These are phyloP conservation scores for Penicillium mononematosum DNA, from an alignment of 495 filamentous ascomycete species.

Conservation along the genomic window DNA sequence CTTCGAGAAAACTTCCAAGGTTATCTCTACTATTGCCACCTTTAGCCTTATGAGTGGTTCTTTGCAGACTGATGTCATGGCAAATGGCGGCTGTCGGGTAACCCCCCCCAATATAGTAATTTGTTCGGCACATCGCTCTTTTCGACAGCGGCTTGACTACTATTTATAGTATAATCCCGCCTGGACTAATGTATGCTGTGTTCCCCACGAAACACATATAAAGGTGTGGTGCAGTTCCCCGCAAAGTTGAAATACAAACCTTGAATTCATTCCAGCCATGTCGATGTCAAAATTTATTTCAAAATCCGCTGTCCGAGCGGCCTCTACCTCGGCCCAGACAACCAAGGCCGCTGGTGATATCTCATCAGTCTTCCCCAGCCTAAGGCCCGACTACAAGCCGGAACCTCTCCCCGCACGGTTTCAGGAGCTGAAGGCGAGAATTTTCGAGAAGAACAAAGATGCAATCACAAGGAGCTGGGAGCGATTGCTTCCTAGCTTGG, in stretches of 20 bases:
- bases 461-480: conserved; percentile 65
- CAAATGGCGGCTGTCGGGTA: background rate
- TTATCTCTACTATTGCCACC: background rate
- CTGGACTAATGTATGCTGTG: background rate
- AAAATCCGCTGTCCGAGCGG: conserved; percentile 34
- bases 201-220: conserved; percentile 7
- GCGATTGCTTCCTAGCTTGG: conserved; percentile 61
- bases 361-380: conserved; percentile 76
- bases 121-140: background rate
- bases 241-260: background rate
- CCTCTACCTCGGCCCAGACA: conserved; percentile 32
- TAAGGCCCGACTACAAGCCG: conserved; percentile 62
- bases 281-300: conserved; percentile 35
- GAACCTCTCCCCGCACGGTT: conserved; percentile 70
- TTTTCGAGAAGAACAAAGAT: conserved; percentile 63
- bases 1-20: background rate
- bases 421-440: conserved; percentile 65
- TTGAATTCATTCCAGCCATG: conserved; percentile 25
- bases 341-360: conserved; percentile 68
- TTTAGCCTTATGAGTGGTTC: background rate
- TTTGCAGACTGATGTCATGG: conserved; percentile 5
- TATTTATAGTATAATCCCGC: background rate
- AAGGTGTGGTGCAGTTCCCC: conserved; percentile 5
- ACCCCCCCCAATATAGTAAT: conserved; percentile 6
- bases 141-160: conserved; percentile 6